Conservation (phyloP, 768 basidiomycete species). For the Suillus occidentalis region DNA sequence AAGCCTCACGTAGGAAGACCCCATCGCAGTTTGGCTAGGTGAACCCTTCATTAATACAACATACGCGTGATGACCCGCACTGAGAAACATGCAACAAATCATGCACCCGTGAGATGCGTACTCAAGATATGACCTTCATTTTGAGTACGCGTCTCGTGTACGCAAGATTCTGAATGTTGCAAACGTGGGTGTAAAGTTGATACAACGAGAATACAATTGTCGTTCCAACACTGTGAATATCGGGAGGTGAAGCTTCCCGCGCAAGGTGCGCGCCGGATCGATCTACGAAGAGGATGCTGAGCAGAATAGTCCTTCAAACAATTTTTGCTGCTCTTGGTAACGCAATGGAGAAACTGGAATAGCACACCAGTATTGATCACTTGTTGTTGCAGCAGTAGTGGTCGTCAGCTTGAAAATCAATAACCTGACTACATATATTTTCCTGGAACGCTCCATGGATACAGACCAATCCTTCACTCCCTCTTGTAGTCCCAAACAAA, state of each 20-base stretch:
- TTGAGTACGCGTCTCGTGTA: background rate
- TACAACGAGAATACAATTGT: background rate
- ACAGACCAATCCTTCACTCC: background rate
- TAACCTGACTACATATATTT: background rate
- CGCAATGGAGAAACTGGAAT: background rate
- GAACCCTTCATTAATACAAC: background rate
- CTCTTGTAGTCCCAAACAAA: background rate
- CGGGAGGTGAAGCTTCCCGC: background rate
- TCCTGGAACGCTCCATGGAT: background rate
- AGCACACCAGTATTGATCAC: background rate
- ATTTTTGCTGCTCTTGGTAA: background rate
- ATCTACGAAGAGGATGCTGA: background rate
- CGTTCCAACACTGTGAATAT: background rate
- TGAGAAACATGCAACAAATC: background rate
- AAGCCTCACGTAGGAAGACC: background rate
- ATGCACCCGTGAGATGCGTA: background rate
- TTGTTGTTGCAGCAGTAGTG: background rate
- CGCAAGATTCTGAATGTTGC: background rate
- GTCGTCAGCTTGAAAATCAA: background rate
- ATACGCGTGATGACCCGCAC: background rate
- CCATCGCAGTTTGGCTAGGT: background rate
- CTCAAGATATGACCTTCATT: background rate
- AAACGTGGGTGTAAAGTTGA: background rate
- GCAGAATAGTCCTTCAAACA: background rate
- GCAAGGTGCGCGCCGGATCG: background rate